phyloP scores from a whole-genome alignment of 2,329 filamentous ascomycete species.

The Chalaropsis ovoidea region DNA sequence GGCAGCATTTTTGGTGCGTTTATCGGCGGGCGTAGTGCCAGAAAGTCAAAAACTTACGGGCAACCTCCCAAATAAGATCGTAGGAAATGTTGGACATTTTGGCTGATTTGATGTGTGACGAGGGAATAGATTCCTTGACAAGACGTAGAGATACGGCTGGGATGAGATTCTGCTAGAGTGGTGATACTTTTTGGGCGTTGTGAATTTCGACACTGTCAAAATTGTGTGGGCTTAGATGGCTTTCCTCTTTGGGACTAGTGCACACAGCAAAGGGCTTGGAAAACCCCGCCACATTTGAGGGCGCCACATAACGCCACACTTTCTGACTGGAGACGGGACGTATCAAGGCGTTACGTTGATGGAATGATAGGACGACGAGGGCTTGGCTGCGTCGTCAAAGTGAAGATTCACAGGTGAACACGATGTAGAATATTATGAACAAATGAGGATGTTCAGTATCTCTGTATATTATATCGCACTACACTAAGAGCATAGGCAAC shows the following conservation, averaged over 20 bases:
- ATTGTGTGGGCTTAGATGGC: constrained; percentile 23
- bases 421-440: no score
- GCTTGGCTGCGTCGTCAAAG: no score
- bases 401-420: no score
- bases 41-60: constrained; percentile 58
- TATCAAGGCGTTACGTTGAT: neutral
- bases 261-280: constrained; percentile 25
- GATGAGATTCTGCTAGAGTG: constrained; percentile 21
- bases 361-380: no score
- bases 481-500: neutral
- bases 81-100: constrained; percentile 67
- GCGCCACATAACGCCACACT: neutral
- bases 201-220: constrained; percentile 23
- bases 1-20: neutral
- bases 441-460: neutral
- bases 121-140: constrained; percentile 24
- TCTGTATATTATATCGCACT: no score
- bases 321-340: neutral
- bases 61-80: constrained; percentile 90
- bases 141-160: constrained; percentile 19
- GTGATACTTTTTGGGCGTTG: constrained; percentile 24
- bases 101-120: constrained; percentile 31
- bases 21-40: neutral
- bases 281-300: constrained; percentile 17
- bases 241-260: constrained; percentile 23